phyloP scores from a whole-genome alignment of 2,329 filamentous ascomycete genomes.

The Cryphonectria naterciae region DNA sequence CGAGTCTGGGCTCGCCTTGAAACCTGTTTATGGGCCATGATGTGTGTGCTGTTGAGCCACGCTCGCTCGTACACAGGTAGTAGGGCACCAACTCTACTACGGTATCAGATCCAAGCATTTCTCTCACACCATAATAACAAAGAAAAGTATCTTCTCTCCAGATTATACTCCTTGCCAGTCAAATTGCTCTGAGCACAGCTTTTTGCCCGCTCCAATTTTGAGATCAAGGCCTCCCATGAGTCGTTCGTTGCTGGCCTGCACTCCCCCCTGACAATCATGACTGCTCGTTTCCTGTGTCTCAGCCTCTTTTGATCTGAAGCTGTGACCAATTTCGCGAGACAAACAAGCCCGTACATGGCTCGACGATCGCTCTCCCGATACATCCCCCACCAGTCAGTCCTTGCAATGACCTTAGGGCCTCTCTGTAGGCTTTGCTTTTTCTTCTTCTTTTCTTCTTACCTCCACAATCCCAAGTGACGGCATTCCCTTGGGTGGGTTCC shows the following conservation, averaged over 20 bases:
- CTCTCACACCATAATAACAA: constrained; percentile 6
- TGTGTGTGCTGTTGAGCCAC: not conserved
- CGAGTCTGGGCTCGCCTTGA: constrained; percentile 5
- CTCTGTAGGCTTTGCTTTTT: no score
- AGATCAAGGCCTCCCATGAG: not conserved
- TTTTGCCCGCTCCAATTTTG: not conserved
- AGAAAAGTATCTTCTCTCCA: not conserved
- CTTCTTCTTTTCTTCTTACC: not conserved
- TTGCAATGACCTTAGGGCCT: not conserved
- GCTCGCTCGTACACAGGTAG: not conserved
- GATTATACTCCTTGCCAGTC: not conserved
- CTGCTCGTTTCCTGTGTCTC: constrained; percentile 16
- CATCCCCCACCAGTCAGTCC: not conserved
- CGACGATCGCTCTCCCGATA: not conserved
- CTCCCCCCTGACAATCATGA: constrained; percentile 13
- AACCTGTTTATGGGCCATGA: constrained; percentile 19
- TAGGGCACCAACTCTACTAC: not conserved
- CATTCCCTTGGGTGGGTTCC: not conserved
- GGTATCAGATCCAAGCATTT: not conserved
- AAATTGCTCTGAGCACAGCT: not conserved
- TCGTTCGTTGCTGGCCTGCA: constrained; percentile 8
- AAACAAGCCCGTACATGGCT: not conserved
- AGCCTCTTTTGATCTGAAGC: constrained; percentile 19
- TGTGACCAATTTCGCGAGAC: not conserved
- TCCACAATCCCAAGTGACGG: not conserved